Conservation (phyloP, 495 filamentous ascomycete genomes). For the Aspergillus campestris region DNA sequence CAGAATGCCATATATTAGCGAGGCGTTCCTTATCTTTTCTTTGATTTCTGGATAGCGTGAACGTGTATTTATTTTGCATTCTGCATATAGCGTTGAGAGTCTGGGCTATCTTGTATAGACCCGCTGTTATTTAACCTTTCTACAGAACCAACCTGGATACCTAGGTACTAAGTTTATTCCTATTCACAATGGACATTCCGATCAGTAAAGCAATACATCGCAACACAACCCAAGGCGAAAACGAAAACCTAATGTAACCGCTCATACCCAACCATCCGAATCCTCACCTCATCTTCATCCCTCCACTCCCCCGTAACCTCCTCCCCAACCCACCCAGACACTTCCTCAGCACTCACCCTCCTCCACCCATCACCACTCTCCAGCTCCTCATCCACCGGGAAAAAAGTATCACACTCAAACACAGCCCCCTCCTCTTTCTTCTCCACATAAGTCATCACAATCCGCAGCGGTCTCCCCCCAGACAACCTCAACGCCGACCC, state of each 20-base stretch:
- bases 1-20: slow-evolving; percentile 4
- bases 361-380: slow-evolving; percentile 25
- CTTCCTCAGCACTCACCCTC: slow-evolving; percentile 26
- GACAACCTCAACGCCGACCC: slow-evolving; percentile 46
- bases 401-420: slow-evolving; percentile 87
- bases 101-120: too few species aligned
- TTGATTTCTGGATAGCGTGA: background rate
- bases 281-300: slow-evolving; percentile 31
- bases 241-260: slow-evolving; percentile 17
- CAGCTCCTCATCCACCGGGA: slow-evolving; percentile 48
- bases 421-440: slow-evolving; percentile 35
- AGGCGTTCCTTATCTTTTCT: background rate
- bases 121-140: background rate
- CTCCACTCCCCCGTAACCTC: slow-evolving; percentile 31
- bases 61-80: background rate
- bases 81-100: too few species aligned
- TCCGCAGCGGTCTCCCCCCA: slow-evolving; percentile 19
- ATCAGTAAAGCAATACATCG: too few species aligned
- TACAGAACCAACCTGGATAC: too few species aligned
- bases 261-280: slow-evolving; percentile 41
- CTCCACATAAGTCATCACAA: slow-evolving; percentile 41
- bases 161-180: background rate
- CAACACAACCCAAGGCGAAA: too few species aligned
- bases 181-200: background rate
- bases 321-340: slow-evolving; percentile 39